These are phyloP conservation scores for Yamadazyma diospyri DNA, from an alignment of 1,139 yeast genomes.

Conservation along the genomic window DNA sequence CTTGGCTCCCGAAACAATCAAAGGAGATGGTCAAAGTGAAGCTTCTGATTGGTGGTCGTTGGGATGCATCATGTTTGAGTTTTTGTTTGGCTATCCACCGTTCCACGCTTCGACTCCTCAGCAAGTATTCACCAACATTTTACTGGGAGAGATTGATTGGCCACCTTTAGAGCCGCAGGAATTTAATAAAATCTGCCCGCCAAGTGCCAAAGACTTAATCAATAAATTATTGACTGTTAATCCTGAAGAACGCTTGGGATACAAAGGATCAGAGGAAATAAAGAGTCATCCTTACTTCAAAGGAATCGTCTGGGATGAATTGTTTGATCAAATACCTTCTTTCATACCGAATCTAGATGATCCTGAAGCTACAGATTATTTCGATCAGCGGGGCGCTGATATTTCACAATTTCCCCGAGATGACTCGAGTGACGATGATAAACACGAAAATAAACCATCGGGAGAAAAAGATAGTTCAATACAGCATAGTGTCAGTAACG, in stretches of 20 bases:
- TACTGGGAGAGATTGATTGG: slow-evolving; percentile 78
- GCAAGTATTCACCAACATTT: slow-evolving; percentile 75
- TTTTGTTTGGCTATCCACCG: slow-evolving; percentile 91
- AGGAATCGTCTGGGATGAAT: slow-evolving; percentile 68
- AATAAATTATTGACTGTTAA: slow-evolving; percentile 56
- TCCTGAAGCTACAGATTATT: slow-evolving; percentile 89
- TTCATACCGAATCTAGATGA: slow-evolving; percentile 78
- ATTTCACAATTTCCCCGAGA: slow-evolving; percentile 59
- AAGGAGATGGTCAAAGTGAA: slow-evolving; percentile 81
- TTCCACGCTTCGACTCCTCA: slow-evolving; percentile 84
- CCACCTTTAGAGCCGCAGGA: slow-evolving; percentile 62
- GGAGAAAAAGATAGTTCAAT: neutral
- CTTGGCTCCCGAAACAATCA: slow-evolving; percentile 92
- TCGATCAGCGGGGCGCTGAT: slow-evolving; percentile 86
- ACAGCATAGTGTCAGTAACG: too few species aligned
- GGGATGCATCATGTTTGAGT: slow-evolving; percentile 93
- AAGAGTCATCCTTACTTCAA: slow-evolving; percentile 72
- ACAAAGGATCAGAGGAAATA: slow-evolving; percentile 74
- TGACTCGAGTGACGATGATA: slow-evolving; percentile 19
- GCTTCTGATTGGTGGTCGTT: slow-evolving; percentile 98
- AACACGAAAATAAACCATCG: slow-evolving; percentile 5
- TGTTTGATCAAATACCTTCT: slow-evolving; percentile 74
- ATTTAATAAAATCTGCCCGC: slow-evolving; percentile 52
- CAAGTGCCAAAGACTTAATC: slow-evolving; percentile 74
- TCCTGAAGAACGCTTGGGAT: slow-evolving; percentile 69